Conservation (phyloP, 371 early-diverging fungal genomes). For the Mortierella sp. region DNA sequence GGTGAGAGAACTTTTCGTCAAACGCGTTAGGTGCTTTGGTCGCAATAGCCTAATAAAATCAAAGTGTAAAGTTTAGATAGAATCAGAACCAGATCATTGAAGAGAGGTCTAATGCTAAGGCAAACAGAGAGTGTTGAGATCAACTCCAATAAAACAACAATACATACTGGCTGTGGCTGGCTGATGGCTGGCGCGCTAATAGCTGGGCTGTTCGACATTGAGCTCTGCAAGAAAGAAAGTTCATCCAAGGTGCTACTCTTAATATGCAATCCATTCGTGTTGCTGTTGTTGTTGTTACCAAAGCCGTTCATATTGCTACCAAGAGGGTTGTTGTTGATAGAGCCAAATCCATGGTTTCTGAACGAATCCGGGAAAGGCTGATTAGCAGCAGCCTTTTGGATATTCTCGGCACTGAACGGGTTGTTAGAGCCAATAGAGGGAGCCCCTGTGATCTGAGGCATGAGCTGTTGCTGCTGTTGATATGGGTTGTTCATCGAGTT, state of each 20-base stretch:
- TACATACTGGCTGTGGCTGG: background rate
- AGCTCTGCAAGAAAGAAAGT: conserved; percentile 23
- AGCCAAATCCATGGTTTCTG: background rate
- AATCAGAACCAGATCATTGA: background rate
- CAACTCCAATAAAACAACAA: too few species aligned
- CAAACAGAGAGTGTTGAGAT: background rate
- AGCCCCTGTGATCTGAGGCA: conserved; percentile 33
- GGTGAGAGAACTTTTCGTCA: conserved; percentile 37
- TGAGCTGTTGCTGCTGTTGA: conserved; percentile 33
- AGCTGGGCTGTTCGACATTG: conserved; percentile 3
- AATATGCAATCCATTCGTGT: background rate
- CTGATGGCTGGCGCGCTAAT: background rate
- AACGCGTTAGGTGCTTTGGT: conserved; percentile 25
- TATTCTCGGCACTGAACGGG: conserved; percentile 33
- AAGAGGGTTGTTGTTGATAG: background rate
- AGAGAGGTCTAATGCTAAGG: background rate
- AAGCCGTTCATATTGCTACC: conserved; percentile 4
- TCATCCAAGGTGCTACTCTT: conserved; percentile 10
- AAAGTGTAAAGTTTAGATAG: too few species aligned
- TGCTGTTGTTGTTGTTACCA: conserved; percentile 11
- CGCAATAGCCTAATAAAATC: background rate
- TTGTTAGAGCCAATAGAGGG: conserved; percentile 49
- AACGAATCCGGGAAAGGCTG: conserved; percentile 27
- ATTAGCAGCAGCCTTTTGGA: conserved; percentile 26
- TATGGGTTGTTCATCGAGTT: conserved; percentile 42